Base-by-base conservation (phyloP, 2,329 filamentous ascomycete species). In the Alternaria conjuncta region DNA sequence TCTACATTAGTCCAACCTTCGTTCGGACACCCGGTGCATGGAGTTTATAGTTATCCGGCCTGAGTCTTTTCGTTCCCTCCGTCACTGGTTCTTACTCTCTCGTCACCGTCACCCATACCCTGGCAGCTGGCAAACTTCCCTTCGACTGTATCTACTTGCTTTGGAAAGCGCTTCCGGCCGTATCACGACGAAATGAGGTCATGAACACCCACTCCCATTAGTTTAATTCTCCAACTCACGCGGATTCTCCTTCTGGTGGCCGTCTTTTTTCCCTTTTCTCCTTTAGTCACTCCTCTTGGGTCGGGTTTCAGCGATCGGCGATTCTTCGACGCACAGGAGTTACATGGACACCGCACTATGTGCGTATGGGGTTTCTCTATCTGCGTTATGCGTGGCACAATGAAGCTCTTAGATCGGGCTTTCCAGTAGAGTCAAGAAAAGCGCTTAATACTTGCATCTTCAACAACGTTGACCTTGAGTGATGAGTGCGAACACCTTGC, bases 101-200 rank as follows among this genome's bases (percentile, higher is more conserved):
- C 36, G 32, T 30, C 36, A 25, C 30, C 20, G 49, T 53, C 36
- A 41, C 36, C n/a, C 36, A 41, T 41, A 41, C 49, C 36, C 20
- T n/a, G 30, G 58, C 60, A 60, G 47, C 54, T 21, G 50, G 26
- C 45, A 63, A 54, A 61, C 68, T 71, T 63, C 63, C 57, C 68
- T 73, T 69, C 57, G 53, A 60, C 57, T 77, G 70, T 74, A 72
- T 74, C 70, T 77, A 72, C 68, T 71, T 78, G 71, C 72, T 75
- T 78, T 69, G 67, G 67, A 62, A 74, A 75, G 74, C 67, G 68
- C 67, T 64, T 64, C 55, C 55, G 61, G 66, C 65, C 63, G 60
- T 67, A 66, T 75, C 71, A 79, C 76, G 76, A 78, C 63, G 76
- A 71, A 65, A 79, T 67, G 77, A 79, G 71, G 74, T 77, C 72